Evolutionary conservation across 768 basidiomycete species (phyloP).

Genomic region (Serendipita sp.): DNA sequence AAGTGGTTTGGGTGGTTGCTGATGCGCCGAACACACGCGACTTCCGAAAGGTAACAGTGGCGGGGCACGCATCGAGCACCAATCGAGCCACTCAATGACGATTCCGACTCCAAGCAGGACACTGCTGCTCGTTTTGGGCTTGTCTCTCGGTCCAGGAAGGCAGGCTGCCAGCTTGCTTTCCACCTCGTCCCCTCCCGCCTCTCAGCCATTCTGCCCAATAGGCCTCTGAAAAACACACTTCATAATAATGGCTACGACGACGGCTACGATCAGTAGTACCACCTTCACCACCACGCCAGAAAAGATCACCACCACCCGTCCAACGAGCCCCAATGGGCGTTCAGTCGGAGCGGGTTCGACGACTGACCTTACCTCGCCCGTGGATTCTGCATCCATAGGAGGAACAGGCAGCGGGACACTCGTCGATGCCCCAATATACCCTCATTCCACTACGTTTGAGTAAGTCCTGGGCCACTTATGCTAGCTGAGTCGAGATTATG

Average conservation of each 20-base stretch:
- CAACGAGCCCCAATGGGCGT: conserved; percentile 1
- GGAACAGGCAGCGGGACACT: not conserved
- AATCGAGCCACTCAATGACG: too few relatives aligned
- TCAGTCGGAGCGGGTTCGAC: not conserved
- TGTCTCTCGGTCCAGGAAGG: too few relatives aligned
- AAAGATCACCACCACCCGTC: not conserved
- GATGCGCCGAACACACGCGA: too few relatives aligned
- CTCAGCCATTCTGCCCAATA: too few relatives aligned
- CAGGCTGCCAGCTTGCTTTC: too few relatives aligned
- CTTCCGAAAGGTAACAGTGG: too few relatives aligned
- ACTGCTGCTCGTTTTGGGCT: too few relatives aligned
- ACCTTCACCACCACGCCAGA: not conserved
- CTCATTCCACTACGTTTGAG: conserved; percentile 1
- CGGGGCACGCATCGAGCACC: too few relatives aligned
- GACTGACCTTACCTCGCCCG: not conserved
- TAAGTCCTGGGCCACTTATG: not conserved
- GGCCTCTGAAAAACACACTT: too few relatives aligned
- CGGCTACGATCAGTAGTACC: not conserved
- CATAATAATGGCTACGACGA: not conserved
- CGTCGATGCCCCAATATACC: conserved; percentile 5
- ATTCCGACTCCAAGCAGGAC: too few relatives aligned
- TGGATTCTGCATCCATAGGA: not conserved
- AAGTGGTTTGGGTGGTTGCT: too few relatives aligned
- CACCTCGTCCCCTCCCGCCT: too few relatives aligned
- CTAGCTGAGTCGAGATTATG: not conserved